Evolutionary conservation across 257 asterid species (phyloP), one percentile per base, ranked within the genome.

Genomic region (Avicennia marina): DNA sequence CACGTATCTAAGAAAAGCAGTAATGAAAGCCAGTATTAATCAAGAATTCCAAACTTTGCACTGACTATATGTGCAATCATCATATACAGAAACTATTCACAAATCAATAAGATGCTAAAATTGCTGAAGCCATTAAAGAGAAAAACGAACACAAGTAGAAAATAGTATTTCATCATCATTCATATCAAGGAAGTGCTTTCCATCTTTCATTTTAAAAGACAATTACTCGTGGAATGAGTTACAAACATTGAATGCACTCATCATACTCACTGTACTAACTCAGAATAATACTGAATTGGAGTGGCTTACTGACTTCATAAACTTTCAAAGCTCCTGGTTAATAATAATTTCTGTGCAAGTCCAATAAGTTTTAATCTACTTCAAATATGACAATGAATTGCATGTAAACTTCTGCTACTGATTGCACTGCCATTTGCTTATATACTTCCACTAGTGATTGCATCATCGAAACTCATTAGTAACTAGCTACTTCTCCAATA

Each of bases 1-100:
- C 99, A 24, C 99, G 99, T 70, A 93, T 84, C 99, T 93, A 72
- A 60, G 54, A 70, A 76, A 46, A 63, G 48, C 47, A 60, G 55
- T 38, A 39, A 38, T 51, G 57, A 50, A 53, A 38, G 46, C 70
- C 42, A 47, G 48, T 50, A 26, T 43, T 33, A 56, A 58, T 22
- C 7, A 4, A 18, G 19, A 53, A 50, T 7, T 11, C 10, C 33
- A 15, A 47, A 41, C 18, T 31, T 25, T 18, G 39, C 49, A 46
- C 39, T 10, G 29, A 39, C 21, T 54, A 24, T 34, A 36, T 11
- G 13, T 21, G 13, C 39, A 34, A n/a, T 58, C 57, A 27, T 50
- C n/a, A 38, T 46, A 17, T 17, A 19, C 44, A 48, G 25, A 39
- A 48, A 58, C 18, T 53, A 26, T 64, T 47, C 39, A 19, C 18